Percentiles rank a stretch among this genome's conserved stretches.
phyloP scores from a whole-genome alignment of 1,139 yeast species.

The Kodamaea anthophila region DNA sequence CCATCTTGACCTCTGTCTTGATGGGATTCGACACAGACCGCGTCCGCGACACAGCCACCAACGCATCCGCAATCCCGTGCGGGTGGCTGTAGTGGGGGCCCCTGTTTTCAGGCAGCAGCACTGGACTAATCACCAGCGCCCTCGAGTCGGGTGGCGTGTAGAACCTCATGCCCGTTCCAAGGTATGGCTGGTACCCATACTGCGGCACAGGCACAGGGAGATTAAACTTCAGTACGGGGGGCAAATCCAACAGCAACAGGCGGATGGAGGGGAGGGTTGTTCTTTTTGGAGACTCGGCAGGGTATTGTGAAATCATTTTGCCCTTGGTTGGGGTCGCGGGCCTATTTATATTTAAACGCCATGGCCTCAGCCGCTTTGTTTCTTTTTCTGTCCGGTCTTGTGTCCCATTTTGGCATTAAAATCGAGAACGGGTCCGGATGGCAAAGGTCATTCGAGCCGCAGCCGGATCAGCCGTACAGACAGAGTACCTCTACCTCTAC shows the following conservation, averaged over 20 bases:
- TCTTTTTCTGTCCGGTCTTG: conserved; percentile 3
- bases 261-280: conserved; percentile 22
- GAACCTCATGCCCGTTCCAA: conserved; percentile 3
- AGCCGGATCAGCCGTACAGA: conserved; percentile 3
- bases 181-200: conserved; percentile 7
- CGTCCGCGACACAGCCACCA: conserved; percentile 4
- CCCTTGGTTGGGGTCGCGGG: too few species aligned
- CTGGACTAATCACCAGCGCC: conserved; percentile 2
- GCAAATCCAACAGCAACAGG: conserved; percentile 24
- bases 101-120: conserved; percentile 2
- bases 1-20: neutral
- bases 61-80: conserved; percentile 3
- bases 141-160: conserved; percentile 5
- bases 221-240: conserved; percentile 8
- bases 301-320: conserved; percentile 6
- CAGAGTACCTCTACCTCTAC: neutral
- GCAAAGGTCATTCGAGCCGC: too few species aligned
- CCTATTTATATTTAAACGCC: too few species aligned
- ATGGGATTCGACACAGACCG: conserved; percentile 1
- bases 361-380: conserved; percentile 4
- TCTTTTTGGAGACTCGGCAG: conserved; percentile 6
- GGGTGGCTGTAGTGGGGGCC: conserved; percentile 4
- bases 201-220: conserved; percentile 8
- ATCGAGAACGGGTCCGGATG: conserved; percentile 1
- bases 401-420: conserved; percentile 2